phyloP scores from a whole-genome alignment of 306 rosid genomes.

The Prunus campanulata region DNA sequence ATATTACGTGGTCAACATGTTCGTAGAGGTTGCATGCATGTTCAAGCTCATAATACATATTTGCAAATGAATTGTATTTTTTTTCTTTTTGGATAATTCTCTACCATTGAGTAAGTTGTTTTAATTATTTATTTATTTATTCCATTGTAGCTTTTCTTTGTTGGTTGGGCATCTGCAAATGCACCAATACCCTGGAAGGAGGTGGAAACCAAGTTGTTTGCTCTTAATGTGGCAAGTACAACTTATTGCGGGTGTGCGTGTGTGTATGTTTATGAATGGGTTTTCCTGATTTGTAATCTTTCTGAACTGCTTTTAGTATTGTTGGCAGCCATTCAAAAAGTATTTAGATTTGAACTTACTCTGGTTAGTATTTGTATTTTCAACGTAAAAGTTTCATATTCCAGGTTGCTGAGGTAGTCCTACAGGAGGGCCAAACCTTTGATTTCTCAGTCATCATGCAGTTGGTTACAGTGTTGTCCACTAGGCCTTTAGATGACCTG shows the following conservation, averaged over 20 bases:
- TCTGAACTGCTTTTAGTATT: background rate
- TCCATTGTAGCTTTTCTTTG: conserved; percentile 64
- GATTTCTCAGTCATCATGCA: conserved; percentile 83
- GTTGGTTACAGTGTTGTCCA: conserved; percentile 74
- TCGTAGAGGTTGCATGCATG: background rate
- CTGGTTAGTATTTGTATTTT: background rate
- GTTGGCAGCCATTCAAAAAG: background rate
- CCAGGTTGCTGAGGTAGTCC: conserved; percentile 85
- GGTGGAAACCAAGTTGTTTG: conserved; percentile 93
- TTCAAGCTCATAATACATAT: background rate
- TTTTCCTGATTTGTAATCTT: conserved; percentile 4
- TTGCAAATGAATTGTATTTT: background rate
- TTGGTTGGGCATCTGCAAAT: conserved; percentile 72
- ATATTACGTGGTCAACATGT: background rate
- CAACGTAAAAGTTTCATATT: conserved; percentile 32
- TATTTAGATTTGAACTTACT: background rate
- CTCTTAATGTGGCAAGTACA: conserved; percentile 82
- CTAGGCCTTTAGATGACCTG: conserved; percentile 67
- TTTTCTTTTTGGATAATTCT: background rate
- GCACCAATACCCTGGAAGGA: conserved; percentile 83
- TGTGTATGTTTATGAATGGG: background rate
- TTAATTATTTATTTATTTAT: conserved; percentile 12
- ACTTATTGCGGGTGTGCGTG: conserved; percentile 2
- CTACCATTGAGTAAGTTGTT: background rate
- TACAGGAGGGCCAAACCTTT: conserved; percentile 78